A percentile compares a stretch with the other conserved stretches of the same genome.
Conservation (phyloP, 352 stramenopile genomes). For the Globisporangium cystogenes region DNA sequence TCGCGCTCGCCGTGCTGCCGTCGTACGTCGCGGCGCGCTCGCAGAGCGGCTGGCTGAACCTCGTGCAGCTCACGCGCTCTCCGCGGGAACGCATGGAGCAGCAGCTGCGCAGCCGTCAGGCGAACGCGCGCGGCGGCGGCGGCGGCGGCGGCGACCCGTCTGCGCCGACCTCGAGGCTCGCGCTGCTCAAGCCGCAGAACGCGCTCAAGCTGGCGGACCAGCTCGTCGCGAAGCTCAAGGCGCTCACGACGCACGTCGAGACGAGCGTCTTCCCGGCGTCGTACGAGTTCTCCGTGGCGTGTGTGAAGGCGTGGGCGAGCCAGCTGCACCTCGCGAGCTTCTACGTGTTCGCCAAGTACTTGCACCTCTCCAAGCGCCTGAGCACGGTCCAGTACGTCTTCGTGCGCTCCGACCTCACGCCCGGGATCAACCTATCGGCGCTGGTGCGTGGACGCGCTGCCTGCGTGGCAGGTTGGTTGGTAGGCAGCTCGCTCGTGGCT, state of each 20-base stretch:
- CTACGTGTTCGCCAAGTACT: slow-evolving; percentile 70
- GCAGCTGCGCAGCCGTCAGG: slow-evolving; percentile 50
- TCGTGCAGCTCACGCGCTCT: slow-evolving; percentile 54
- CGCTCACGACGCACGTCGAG: slow-evolving; percentile 28
- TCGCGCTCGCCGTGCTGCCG: slow-evolving; percentile 48
- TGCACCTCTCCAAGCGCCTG: slow-evolving; percentile 65
- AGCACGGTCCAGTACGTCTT: slow-evolving; percentile 75
- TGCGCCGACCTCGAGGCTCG: background rate
- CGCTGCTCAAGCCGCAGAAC: slow-evolving; percentile 8
- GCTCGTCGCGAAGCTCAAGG: slow-evolving; percentile 39
- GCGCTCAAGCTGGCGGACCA: slow-evolving; percentile 36
- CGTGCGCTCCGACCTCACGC: slow-evolving; percentile 52
- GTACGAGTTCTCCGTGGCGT: slow-evolving; percentile 51
- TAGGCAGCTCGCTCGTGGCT: background rate
- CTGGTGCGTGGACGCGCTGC: slow-evolving; percentile 27
- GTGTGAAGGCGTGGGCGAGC: slow-evolving; percentile 39
- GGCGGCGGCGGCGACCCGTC: background rate
- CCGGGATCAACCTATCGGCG: slow-evolving; percentile 58
- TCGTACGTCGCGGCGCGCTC: slow-evolving; percentile 60
- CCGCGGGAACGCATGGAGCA: slow-evolving; percentile 78
- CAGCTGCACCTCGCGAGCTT: slow-evolving; percentile 68
- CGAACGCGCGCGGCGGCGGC: slow-evolving; percentile 4
- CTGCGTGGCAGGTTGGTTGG: background rate
- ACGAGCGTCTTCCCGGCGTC: slow-evolving; percentile 39
- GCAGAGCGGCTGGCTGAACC: slow-evolving; percentile 61